These are phyloP conservation scores for Chondrostereum purpureum DNA, from an alignment of 1,284 basidiomycete genomes.

Conservation along the genomic window DNA sequence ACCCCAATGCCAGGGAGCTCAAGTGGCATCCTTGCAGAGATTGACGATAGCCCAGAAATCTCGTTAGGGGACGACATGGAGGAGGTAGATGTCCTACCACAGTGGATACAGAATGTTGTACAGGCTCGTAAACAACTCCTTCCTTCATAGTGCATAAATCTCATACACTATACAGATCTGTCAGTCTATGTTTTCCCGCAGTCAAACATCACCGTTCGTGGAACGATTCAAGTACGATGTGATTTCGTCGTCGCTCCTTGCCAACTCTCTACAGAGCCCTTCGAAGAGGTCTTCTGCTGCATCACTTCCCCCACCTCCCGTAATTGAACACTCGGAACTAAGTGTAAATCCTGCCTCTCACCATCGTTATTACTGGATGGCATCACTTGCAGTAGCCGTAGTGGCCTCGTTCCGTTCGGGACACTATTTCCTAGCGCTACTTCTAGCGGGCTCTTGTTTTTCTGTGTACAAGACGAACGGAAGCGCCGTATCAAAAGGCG, in stretches of 20 bases:
- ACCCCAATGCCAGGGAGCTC: constrained; percentile 33
- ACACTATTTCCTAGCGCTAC: constrained; percentile 37
- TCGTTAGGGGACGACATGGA: constrained; percentile 23
- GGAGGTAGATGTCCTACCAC: constrained; percentile 29
- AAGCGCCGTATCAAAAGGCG: constrained; percentile 35
- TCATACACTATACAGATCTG: constrained; percentile 8
- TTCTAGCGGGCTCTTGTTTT: constrained; percentile 35
- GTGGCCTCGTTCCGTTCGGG: constrained; percentile 42
- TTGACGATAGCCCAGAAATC: constrained; percentile 28
- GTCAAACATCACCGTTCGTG: constrained; percentile 43
- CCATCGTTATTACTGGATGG: constrained; percentile 26
- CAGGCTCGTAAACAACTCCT: constrained; percentile 26
- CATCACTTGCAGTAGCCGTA: constrained; percentile 32
- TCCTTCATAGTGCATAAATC: not conserved
- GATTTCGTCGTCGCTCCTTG: constrained; percentile 74
- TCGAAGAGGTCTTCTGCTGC: constrained; percentile 27
- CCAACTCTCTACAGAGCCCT: constrained; percentile 33
- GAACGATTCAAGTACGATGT: constrained; percentile 81
- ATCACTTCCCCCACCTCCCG: constrained; percentile 33
- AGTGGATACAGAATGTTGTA: constrained; percentile 25
- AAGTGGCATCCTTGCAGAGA: constrained; percentile 20
- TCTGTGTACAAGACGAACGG: constrained; percentile 31
- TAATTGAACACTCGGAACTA: constrained; percentile 34
- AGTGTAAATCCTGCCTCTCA: constrained; percentile 15
- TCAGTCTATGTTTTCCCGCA: constrained; percentile 22